Percentiles rank a stretch among this genome's conserved stretches.
Evolutionary conservation across 805 yeast genomes (phyloP).

Genomic region (Candida ascalaphidarum): DNA sequence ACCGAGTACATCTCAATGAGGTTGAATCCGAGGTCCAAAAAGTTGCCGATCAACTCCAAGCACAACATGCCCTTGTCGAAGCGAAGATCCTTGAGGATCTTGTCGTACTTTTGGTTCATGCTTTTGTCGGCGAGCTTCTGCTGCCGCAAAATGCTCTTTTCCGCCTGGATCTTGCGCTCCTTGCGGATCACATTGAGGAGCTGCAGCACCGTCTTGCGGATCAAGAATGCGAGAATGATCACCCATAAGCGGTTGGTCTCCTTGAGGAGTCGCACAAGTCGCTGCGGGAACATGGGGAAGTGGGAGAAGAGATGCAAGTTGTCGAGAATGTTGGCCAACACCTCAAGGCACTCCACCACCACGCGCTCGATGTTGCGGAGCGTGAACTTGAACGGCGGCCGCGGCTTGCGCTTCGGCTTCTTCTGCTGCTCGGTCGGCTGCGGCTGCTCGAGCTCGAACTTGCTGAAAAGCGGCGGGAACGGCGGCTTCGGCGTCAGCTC

Average conservation of each 20-base stretch:
- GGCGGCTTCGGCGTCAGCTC: neutral
- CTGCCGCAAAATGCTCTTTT: constrained; percentile 20
- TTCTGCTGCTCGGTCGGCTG: too few relatives aligned
- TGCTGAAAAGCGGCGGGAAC: too few relatives aligned
- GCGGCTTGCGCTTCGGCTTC: too few relatives aligned
- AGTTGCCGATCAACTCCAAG: constrained; percentile 33
- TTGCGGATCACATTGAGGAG: constrained; percentile 30
- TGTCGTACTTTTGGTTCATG: constrained; percentile 27
- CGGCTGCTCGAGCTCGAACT: too few relatives aligned
- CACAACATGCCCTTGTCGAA: constrained; percentile 35
- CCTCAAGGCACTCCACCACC: constrained; percentile 23
- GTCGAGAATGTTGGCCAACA: constrained; percentile 30
- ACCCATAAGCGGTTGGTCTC: constrained; percentile 38
- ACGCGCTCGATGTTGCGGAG: constrained; percentile 21
- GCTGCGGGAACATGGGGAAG: constrained; percentile 35
- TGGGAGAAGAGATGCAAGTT: constrained; percentile 33
- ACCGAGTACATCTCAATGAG: constrained; percentile 27
- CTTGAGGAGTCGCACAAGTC: constrained; percentile 19
- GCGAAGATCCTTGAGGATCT: constrained; percentile 30
- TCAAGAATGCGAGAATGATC: constrained; percentile 29
- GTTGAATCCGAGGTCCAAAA: constrained; percentile 31
- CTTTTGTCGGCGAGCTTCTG: constrained; percentile 9
- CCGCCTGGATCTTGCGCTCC: constrained; percentile 28
- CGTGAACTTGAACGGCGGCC: constrained; percentile 16
- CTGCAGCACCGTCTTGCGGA: constrained; percentile 33